Base-by-base conservation (phyloP, 345 rosid species). In the Boechera divaricarpa region DNA sequence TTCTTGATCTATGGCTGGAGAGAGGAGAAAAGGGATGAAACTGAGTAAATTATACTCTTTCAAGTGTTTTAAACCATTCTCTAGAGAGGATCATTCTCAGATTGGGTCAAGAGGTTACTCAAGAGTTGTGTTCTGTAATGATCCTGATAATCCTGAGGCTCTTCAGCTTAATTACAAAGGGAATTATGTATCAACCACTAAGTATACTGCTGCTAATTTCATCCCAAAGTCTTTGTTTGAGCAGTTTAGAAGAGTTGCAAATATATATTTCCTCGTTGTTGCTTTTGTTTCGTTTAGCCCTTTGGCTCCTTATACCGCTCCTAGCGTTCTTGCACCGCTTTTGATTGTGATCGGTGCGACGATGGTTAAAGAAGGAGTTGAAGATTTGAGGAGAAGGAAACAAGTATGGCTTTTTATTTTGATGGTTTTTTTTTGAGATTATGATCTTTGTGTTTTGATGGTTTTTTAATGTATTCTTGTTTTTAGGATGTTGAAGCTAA, bases 161-260 rank as follows among this genome's bases (percentile, higher is more conserved):
- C 32, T 87, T 63, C 69, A 54, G 55, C 79, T 84, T n/a, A 86
- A 87, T 60, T 94, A 94, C 80, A 79, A 61, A 77, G 93, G 89
- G 5, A 94, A 94, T 75, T 92, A 94, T 77, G 97, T 94, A 7
- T 88, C 97, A 13, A 90, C 93, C 3, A 92, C 97, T 11, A 94
- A 92, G 84, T 94, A 94, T 72, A 89, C 97, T 0, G 78, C 76
- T 0, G 77, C 78, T 68, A 91, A 88, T 80, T 94, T 94, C 79
- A 72, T 94, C 61, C 98, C 98, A 32, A 94, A 94, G 91, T 90
- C 98, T 13, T 79, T 94, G 87, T 92, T 92, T 82, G 98, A 94
- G 86, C 97, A 94, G 79, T 94, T 94, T 73, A 87, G 98, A 84
- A 86, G 98, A 86, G 97, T 94, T 61, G 98, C 97, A 29, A 94